Conservation (phyloP, 768 basidiomycete genomes). For the Phylloporus rhodoxanthus region DNA sequence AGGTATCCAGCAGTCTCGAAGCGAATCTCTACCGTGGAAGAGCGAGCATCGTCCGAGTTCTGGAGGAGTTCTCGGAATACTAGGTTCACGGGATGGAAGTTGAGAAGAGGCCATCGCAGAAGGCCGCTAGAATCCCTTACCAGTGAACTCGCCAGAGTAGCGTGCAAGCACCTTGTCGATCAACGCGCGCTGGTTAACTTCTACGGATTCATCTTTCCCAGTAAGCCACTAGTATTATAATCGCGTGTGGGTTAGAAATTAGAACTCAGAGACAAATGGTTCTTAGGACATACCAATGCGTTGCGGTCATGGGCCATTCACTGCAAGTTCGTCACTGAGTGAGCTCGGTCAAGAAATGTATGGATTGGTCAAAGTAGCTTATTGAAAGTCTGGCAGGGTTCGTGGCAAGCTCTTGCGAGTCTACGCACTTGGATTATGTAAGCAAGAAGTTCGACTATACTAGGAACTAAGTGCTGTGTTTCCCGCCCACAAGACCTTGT, state of each 20-base stretch:
- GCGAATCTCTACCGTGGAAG: constrained; percentile 68
- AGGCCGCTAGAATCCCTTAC: constrained; percentile 24
- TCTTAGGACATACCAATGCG: constrained; percentile 20
- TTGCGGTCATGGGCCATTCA: constrained; percentile 28
- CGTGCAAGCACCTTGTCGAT: constrained; percentile 96
- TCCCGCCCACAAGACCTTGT: no score
- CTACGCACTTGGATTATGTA: background rate
- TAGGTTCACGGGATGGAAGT: constrained; percentile 6
- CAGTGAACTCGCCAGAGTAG: constrained; percentile 92
- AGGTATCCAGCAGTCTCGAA: constrained; percentile 62
- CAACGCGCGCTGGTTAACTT: constrained; percentile 93
- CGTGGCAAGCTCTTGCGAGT: background rate
- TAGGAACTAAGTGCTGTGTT: no score
- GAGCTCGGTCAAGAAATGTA: background rate
- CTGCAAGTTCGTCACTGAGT: background rate
- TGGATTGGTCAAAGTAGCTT: background rate
- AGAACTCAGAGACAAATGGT: background rate
- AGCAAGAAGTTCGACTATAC: background rate
- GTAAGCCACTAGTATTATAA: constrained; percentile 37
- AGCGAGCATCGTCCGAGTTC: constrained; percentile 90
- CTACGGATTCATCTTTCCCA: constrained; percentile 77
- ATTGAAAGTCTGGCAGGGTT: background rate
- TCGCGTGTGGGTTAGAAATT: background rate
- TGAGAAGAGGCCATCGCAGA: background rate
- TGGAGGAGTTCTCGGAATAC: constrained; percentile 84